These are phyloP conservation scores for Aspergillus carbonarius DNA, from an alignment of 2,329 filamentous ascomycete species.

Conservation along the genomic window DNA sequence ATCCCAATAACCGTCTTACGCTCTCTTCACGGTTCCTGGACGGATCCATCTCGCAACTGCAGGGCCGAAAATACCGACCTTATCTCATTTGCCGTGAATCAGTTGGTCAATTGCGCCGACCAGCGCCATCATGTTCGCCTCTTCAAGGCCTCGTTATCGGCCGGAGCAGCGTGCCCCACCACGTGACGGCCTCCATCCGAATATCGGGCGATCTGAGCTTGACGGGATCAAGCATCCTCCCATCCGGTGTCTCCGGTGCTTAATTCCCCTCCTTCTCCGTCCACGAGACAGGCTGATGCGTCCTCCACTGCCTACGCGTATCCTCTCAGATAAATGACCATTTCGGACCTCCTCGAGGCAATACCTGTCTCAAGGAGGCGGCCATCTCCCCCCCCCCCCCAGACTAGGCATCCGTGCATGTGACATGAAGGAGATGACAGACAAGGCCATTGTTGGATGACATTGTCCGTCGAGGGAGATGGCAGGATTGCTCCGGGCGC, in stretches of 20 bases:
- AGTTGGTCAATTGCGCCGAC: too few relatives aligned
- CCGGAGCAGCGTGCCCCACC: not conserved
- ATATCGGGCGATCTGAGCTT: conserved; percentile 1
- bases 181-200: not conserved
- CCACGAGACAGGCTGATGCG: too few relatives aligned
- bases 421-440: not conserved
- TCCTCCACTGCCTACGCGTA: not conserved
- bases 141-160: not conserved
- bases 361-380: not conserved
- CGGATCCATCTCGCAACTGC: not conserved
- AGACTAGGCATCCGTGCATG: too few relatives aligned
- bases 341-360: not conserved
- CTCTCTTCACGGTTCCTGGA: not conserved
- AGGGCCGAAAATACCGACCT: not conserved
- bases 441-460: not conserved
- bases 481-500: not conserved
- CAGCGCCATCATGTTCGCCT: not conserved
- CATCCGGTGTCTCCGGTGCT: not conserved
- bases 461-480: too few relatives aligned
- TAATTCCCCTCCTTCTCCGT: not conserved
- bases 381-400: not conserved
- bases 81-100: not conserved
- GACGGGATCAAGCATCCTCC: conserved; percentile 1
- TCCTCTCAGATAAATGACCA: not conserved
- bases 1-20: too few relatives aligned